Evolutionary conservation across 805 yeast species (phyloP).

Genomic region (Monosporozyma unispora): DNA sequence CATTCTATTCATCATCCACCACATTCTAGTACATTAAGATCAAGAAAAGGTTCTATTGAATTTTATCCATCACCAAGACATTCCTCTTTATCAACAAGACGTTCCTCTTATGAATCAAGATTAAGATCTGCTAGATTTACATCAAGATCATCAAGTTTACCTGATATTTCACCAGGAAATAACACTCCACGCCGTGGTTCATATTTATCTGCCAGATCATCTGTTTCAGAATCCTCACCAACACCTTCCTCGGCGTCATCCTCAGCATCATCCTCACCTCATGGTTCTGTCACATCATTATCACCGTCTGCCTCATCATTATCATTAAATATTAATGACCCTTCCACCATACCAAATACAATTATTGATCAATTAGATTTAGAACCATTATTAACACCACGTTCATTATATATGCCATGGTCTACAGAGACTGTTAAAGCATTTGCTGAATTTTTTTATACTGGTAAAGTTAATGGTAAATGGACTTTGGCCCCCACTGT

Average conservation of each 20-base stretch:
- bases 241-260: not conserved
- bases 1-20: not conserved
- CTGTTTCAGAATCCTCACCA: too few relatives aligned
- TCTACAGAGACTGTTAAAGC: constrained; percentile 52
- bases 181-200: not conserved
- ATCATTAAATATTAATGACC: not conserved
- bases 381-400: constrained; percentile 59
- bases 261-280: not conserved
- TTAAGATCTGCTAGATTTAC: not conserved
- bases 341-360: not conserved
- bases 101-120: not conserved
- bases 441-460: constrained; percentile 62
- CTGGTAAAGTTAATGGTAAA: constrained; percentile 70
- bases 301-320: not conserved
- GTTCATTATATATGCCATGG: constrained; percentile 63
- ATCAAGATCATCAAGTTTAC: constrained; percentile 1
- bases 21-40: not conserved
- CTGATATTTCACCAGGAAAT: not conserved
- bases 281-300: not conserved
- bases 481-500: constrained; percentile 68
- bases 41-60: constrained; percentile 3
- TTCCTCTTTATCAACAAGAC: constrained; percentile 1
- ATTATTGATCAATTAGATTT: constrained; percentile 23
- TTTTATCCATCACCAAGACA: not conserved
- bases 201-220: not conserved